Evolutionary conservation across 2,329 filamentous ascomycete genomes (phyloP), one percentile per base, ranked within the genome.

Genomic region (Exophiala xenobiotica): DNA sequence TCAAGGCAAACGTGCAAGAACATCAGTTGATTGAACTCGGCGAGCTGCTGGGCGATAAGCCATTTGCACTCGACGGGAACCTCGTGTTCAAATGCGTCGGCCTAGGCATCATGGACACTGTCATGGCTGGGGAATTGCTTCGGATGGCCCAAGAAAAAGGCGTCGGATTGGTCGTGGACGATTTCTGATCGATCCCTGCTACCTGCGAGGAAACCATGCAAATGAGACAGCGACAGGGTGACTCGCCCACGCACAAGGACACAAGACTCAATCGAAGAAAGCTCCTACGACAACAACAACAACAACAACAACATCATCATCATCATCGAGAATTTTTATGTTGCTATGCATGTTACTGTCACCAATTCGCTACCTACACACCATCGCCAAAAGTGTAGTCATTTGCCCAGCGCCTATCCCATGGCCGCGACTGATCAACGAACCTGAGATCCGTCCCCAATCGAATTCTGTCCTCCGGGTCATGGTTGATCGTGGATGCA

Each of bases 371-470:
- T 12, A 5, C 22, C 55, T 45, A 58, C 33, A 58, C 47, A n/a
- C 70, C 67, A 50, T 70, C 67, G 9, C 60, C 59, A 40, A 71
- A 70, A 3, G 56, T 56, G 53, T 72, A 73, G 26, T 67, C 58
- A 29, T 70, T 73, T 57, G 64, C 70, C 71, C 71, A 74, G 47
- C 71, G 61, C 55, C 65, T 74, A 55, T 81, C 78, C 68, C 75
- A 80, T 1, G 72, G 73, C 49, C 71, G 72, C 5, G 73, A 74
- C 3, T 72, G 70, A 55, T 81, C 70, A 6, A 80, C 78, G 59
- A 81, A 82, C 1, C 79, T 71, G 44, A 82, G 58, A 60, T 82
- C 79, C 2, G 79, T 81, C 0, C 76, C 79, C 0, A 82, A 70
- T 1, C 79, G 71, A 41, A 82, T 81, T 0, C 75, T 64, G 47